These are phyloP conservation scores for Gryganskiella cystojenkinii DNA, from an alignment of 192 early-diverging fungal genomes.

Conservation along the genomic window DNA sequence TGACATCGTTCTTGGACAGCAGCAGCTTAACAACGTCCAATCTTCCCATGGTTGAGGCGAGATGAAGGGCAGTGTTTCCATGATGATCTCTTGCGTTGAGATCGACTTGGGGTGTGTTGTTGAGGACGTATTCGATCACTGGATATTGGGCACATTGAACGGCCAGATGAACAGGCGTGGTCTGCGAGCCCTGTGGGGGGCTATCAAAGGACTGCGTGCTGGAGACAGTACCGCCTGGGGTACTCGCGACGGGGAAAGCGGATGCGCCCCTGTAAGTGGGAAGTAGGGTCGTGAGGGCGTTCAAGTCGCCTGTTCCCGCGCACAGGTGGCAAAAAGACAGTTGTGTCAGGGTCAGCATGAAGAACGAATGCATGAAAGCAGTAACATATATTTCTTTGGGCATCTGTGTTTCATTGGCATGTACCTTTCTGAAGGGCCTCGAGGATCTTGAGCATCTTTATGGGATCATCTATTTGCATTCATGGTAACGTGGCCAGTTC, in stretches of 20 bases:
- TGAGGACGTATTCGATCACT: slow-evolving; percentile 64
- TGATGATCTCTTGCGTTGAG: slow-evolving; percentile 66
- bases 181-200: slow-evolving; percentile 21
- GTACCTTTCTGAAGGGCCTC: slow-evolving; percentile 50
- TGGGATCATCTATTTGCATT: slow-evolving; percentile 52
- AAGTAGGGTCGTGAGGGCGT: slow-evolving; percentile 24
- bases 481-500: no score
- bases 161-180: slow-evolving; percentile 57
- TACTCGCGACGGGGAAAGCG: slow-evolving; percentile 12
- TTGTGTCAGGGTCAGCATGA: neutral
- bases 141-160: slow-evolving; percentile 72
- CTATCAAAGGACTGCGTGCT: slow-evolving; percentile 46
- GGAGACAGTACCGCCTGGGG: slow-evolving; percentile 41
- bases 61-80: slow-evolving; percentile 80
- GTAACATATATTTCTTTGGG: neutral
- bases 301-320: slow-evolving; percentile 22
- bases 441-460: slow-evolving; percentile 53
- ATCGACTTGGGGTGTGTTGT: slow-evolving; percentile 54
- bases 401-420: neutral
- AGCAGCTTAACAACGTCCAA: slow-evolving; percentile 75
- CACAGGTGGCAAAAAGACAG: neutral
- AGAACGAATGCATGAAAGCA: neutral
- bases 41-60: slow-evolving; percentile 75
- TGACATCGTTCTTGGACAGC: slow-evolving; percentile 68
- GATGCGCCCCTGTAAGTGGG: slow-evolving; percentile 30